These are phyloP conservation scores for Rhizoctonia solani DNA, from an alignment of 1,284 basidiomycete genomes.

Conservation along the genomic window DNA sequence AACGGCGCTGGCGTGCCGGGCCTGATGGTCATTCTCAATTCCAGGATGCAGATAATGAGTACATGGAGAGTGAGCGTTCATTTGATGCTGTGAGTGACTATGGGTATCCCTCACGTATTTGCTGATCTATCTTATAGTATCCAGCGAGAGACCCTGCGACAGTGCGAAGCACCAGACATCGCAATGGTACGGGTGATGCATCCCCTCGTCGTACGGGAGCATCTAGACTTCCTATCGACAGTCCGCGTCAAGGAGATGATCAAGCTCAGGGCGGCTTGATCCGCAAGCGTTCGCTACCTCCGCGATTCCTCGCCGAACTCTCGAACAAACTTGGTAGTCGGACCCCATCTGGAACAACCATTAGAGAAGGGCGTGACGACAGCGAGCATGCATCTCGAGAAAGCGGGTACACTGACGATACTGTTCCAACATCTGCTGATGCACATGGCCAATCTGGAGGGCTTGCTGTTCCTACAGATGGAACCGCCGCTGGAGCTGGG, in stretches of 20 bases:
- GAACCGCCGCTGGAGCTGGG: too few relatives aligned
- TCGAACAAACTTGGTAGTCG: conserved; percentile 27
- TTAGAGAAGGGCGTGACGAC: conserved; percentile 57
- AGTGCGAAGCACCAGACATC: conserved; percentile 24
- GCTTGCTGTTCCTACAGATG: conserved; percentile 24
- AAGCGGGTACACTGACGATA: conserved; percentile 57
- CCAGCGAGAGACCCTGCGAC: conserved; percentile 45
- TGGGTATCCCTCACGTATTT: conserved; percentile 19
- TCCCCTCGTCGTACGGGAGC: conserved; percentile 40
- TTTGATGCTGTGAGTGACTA: conserved; percentile 41
- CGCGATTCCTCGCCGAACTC: conserved; percentile 24
- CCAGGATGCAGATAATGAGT: conserved; percentile 86
- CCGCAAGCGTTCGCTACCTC: conserved; percentile 24
- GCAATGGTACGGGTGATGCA: conserved; percentile 33
- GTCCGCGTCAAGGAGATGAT: conserved; percentile 37
- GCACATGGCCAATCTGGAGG: conserved; percentile 46
- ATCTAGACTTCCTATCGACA: conserved; percentile 45
- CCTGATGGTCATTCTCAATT: conserved; percentile 53
- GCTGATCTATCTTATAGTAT: conserved; percentile 49
- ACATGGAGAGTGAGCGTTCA: conserved; percentile 68
- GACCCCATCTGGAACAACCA: conserved; percentile 13
- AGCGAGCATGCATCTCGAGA: conserved; percentile 60
- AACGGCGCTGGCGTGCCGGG: conserved; percentile 40
- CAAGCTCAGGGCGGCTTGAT: conserved; percentile 10
- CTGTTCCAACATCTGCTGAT: conserved; percentile 59